These are phyloP conservation scores for Salix dunnii DNA, from an alignment of 345 rosid species.

Conservation along the genomic window DNA sequence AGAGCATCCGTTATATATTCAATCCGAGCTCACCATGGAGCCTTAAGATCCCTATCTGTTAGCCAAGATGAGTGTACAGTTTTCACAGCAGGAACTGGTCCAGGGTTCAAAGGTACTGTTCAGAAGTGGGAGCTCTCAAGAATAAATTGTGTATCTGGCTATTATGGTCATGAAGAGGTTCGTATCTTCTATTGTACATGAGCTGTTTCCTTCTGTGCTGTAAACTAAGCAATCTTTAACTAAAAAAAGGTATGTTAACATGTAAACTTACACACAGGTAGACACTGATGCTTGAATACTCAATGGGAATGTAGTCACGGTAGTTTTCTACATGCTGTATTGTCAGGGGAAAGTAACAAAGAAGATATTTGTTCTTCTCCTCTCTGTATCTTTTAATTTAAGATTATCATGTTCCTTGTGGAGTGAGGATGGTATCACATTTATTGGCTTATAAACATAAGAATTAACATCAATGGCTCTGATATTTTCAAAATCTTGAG, in stretches of 20 bases:
- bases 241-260: not conserved
- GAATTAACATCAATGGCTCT: not conserved
- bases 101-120: slow-evolving; percentile 88
- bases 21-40: slow-evolving; percentile 80
- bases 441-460: not conserved
- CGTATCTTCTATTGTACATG: slow-evolving; percentile 25
- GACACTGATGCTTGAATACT: not conserved
- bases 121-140: slow-evolving; percentile 89
- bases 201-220: slow-evolving; percentile 3
- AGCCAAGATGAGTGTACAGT: slow-evolving; percentile 76
- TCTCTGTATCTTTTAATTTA: not conserved
- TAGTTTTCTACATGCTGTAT: not conserved
- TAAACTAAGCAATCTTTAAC: not conserved
- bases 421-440: not conserved
- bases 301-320: not conserved
- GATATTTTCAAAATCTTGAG: not conserved
- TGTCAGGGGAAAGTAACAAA: not conserved
- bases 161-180: slow-evolving; percentile 97
- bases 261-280: not conserved
- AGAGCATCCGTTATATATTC: slow-evolving; percentile 73
- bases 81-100: slow-evolving; percentile 86
- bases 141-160: slow-evolving; percentile 70
- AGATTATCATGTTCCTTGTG: not conserved
- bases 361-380: not conserved
- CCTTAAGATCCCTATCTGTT: slow-evolving; percentile 74